Evolutionary conservation across 441 rosid genomes (phyloP), one percentile per base, ranked within the genome.

Genomic region (Macaranga tanarius): DNA sequence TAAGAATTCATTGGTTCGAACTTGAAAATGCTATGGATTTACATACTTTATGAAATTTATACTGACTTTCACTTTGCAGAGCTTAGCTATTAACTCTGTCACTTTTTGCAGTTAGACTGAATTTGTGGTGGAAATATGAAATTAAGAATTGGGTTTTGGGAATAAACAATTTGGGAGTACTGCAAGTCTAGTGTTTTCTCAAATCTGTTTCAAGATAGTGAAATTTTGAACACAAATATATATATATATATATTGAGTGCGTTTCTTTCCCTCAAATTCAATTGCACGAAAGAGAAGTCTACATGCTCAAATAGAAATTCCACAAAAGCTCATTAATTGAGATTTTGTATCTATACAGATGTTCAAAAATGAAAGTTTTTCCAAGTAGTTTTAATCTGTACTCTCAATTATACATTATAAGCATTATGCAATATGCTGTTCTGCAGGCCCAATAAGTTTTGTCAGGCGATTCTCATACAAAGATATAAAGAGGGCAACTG

Each of bases 401-500:
- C 5, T 23, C 6, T 16, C 10, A 45, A 56, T 56, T 28, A 10
- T 22, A 28, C 38, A 50, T 42, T 31, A 31, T 31, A 28, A n/a
- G n/a, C n/a, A n/a, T n/a, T n/a, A 31, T 31, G 38, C 38, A 31
- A 31, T 31, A 56, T 15, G 59, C 13, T 58, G 71, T 51, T 52
- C 77, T 68, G 59, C 84, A 92, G 92, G 90, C 16, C 80, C 84
- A 1, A 71, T 83, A 66, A 80, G 82, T 23, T 87, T 89, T 26
- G 70, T 87, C 59, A 89, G 85, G 82, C 78, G 73, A 26, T 82
- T 86, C 51, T 81, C 87, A 7, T 90, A 89, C 86, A 89, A 84
- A 80, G 93, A 94, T 52, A 76, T 92, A 59, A 81, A 83, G 85
- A 90, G 61, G 81, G 97, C 93, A 52, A 90, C 99, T 0, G 91